Conservation (phyloP, 352 stramenopile species). For the Blastocystis sp. region DNA sequence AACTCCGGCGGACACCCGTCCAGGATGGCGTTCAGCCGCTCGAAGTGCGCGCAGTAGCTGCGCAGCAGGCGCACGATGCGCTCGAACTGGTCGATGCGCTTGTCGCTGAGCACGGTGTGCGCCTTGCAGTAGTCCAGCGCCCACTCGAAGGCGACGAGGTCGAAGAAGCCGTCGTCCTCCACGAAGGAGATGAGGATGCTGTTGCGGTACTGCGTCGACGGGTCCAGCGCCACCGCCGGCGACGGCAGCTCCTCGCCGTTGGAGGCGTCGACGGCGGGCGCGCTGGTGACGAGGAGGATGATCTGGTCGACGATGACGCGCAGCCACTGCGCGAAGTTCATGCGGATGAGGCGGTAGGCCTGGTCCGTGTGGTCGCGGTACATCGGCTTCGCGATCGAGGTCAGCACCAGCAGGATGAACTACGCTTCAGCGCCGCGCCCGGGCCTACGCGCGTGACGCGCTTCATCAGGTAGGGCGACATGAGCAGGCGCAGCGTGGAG, state of each 20-base stretch:
- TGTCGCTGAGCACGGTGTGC: not conserved
- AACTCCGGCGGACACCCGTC: constrained; percentile 41
- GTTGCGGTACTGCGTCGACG: constrained; percentile 24
- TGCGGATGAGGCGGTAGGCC: not conserved
- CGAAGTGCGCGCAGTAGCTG: constrained; percentile 29
- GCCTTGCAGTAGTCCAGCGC: constrained; percentile 14
- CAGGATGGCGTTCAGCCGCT: not conserved
- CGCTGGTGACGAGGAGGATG: not conserved
- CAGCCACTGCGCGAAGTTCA: constrained; percentile 49
- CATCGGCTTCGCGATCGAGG: constrained; percentile 36
- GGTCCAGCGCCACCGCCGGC: constrained; percentile 6
- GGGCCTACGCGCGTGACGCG: not conserved
- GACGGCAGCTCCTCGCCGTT: constrained; percentile 8
- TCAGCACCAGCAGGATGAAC: constrained; percentile 25
- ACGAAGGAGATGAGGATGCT: constrained; percentile 37
- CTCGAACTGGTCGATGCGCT: not conserved
- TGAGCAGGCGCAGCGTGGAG: not conserved
- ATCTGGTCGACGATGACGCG: constrained; percentile 9
- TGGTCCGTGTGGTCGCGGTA: not conserved
- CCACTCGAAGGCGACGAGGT: constrained; percentile 5
- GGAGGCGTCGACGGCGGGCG: constrained; percentile 1
- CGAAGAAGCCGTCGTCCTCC: constrained; percentile 49
- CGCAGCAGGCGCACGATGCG: not conserved
- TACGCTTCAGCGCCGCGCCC: not conserved
- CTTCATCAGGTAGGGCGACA: not conserved